Conservation (phyloP, 2,329 filamentous ascomycete species). For the Acrocalymma vagum region DNA sequence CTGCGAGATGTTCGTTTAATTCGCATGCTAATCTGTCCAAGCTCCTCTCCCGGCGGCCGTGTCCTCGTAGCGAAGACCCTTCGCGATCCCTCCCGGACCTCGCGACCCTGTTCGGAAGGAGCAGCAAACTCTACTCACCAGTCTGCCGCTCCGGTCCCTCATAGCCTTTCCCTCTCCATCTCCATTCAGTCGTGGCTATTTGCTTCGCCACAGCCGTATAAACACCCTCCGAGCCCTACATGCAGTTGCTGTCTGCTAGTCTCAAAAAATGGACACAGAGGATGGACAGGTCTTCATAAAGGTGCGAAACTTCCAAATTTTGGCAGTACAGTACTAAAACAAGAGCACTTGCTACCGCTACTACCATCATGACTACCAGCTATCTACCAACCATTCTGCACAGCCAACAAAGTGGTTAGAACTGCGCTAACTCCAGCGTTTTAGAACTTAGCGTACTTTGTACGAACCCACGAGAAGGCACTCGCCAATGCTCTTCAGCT, state of each 20-base stretch:
- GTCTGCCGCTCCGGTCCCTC: conserved; percentile 17
- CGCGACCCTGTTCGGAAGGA: conserved; percentile 23
- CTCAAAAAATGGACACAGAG: conserved; percentile 77
- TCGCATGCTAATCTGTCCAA: no score
- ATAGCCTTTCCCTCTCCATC: conserved; percentile 5
- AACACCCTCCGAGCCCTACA: conserved; percentile 33
- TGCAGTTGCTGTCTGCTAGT: conserved; percentile 39
- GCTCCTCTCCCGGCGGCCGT: conserved; percentile 27
- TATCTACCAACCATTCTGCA: no score
- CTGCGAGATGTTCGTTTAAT: no score
- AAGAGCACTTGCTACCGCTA: no score
- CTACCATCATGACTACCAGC: no score
- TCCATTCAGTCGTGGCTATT: background rate
- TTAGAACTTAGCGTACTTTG: conserved; percentile 93
- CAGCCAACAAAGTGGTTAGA: conserved; percentile 6
- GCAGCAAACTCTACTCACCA: conserved; percentile 14
- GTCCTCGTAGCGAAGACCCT: conserved; percentile 28
- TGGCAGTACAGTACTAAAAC: conserved; percentile 6
- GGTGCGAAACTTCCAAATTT: conserved; percentile 57
- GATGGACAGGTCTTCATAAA: conserved; percentile 91
- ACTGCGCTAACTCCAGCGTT: conserved; percentile 40
- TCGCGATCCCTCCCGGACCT: conserved; percentile 19
- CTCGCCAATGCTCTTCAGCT: conserved; percentile 94
- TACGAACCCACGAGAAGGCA: conserved; percentile 96
- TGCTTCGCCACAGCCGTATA: conserved; percentile 1